A percentile compares a stretch with the other conserved stretches of the same genome.
These are phyloP conservation scores for Fistulinella cinereoalba DNA, from an alignment of 1,284 basidiomycete genomes.

Conservation along the genomic window DNA sequence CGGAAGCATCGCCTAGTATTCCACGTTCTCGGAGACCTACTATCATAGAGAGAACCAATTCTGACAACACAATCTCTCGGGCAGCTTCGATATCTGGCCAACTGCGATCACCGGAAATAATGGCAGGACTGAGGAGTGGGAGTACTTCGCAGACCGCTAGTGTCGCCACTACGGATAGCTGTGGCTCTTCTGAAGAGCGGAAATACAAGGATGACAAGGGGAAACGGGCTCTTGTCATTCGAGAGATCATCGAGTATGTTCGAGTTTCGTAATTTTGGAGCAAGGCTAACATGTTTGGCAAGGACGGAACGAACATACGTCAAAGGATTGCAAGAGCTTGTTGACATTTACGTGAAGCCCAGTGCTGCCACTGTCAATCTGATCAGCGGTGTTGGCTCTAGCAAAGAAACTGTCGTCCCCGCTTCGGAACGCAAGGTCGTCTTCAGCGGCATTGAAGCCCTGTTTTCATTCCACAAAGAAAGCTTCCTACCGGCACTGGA, in stretches of 20 bases:
- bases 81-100: conserved; percentile 48
- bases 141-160: conserved; percentile 65
- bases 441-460: conserved; percentile 87
- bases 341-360: conserved; percentile 93
- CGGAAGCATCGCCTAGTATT: conserved; percentile 38
- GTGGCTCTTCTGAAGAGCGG: conserved; percentile 65
- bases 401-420: conserved; percentile 86
- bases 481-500: conserved; percentile 91
- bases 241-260: conserved; percentile 83
- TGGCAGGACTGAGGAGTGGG: conserved; percentile 54
- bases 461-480: conserved; percentile 89
- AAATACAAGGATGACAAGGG: conserved; percentile 86
- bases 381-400: conserved; percentile 64
- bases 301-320: conserved; percentile 97
- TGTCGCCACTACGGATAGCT: conserved; percentile 71
- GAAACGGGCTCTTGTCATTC: conserved; percentile 75
- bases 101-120: conserved; percentile 60
- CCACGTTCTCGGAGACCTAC: conserved; percentile 63
- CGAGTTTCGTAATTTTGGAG: conserved; percentile 9
- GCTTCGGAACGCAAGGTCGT: conserved; percentile 85
- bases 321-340: conserved; percentile 86
- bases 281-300: conserved; percentile 11
- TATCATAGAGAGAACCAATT: conserved; percentile 52
- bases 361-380: conserved; percentile 70
- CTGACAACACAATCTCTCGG: conserved; percentile 39